Conservation (phyloP, 305 asterid genomes). For the Solanum hybrid region DNA sequence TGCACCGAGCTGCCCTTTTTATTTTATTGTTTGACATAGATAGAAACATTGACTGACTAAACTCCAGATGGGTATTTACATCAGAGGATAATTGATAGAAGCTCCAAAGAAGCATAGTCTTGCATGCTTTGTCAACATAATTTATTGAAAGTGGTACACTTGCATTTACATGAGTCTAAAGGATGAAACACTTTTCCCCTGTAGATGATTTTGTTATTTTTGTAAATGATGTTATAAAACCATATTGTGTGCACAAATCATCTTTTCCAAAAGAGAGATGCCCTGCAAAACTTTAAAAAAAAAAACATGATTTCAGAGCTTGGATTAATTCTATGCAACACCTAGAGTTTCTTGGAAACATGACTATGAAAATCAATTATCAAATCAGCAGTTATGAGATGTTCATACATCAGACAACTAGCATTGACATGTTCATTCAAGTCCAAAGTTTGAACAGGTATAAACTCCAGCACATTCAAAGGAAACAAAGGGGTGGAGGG, state of each 20-base stretch:
- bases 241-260: neutral
- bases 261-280: neutral
- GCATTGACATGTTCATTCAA: neutral
- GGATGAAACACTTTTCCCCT: neutral
- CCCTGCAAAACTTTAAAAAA: slow-evolving; percentile 3
- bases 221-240: neutral
- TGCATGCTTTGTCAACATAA: neutral
- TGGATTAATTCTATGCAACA: neutral
- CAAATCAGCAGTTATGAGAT: neutral
- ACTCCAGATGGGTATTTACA: neutral
- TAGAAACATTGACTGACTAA: neutral
- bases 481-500: neutral
- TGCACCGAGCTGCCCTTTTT: neutral
- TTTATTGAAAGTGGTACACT: neutral
- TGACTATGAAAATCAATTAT: neutral
- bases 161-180: neutral
- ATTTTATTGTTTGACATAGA: neutral
- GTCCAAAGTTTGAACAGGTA: neutral
- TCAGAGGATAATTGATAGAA: neutral
- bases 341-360: neutral
- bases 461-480: neutral
- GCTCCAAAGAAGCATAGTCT: neutral
- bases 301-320: neutral
- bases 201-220: neutral
- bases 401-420: neutral